Conservation (phyloP, 1,139 yeast genomes). For the Magnusiomyces sp. region DNA sequence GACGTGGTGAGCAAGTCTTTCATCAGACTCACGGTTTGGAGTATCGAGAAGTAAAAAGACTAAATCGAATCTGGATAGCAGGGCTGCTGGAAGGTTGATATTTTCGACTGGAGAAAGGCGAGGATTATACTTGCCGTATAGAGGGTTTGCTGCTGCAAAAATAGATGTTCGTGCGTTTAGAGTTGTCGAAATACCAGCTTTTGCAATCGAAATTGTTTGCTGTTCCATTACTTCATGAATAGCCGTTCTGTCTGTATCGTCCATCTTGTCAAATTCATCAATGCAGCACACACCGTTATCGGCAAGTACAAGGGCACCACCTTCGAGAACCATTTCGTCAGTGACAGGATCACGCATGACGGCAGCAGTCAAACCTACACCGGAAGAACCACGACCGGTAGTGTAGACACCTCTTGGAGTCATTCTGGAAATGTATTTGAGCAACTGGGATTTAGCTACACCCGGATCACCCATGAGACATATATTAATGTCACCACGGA, state of each 20-base stretch:
- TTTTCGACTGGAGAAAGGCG: constrained; percentile 87
- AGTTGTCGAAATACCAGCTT: constrained; percentile 96
- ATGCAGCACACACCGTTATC: constrained; percentile 98
- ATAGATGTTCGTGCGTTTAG: constrained; percentile 93
- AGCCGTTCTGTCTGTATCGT: constrained; percentile 92
- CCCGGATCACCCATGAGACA: constrained; percentile 99
- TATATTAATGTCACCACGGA: constrained; percentile 94
- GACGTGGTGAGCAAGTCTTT: constrained; percentile 83
- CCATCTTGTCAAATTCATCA: constrained; percentile 99
- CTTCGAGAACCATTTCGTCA: constrained; percentile 96
- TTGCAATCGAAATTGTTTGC: constrained; percentile 93
- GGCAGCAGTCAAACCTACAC: constrained; percentile 98
- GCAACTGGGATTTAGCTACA: constrained; percentile 95
- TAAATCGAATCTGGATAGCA: constrained; percentile 89
- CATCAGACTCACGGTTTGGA: constrained; percentile 75
- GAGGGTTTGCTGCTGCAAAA: constrained; percentile 95
- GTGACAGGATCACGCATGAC: constrained; percentile 98
- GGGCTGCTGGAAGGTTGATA: constrained; percentile 93
- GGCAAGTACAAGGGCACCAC: constrained; percentile 95
- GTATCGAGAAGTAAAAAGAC: constrained; percentile 79
- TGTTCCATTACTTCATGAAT: constrained; percentile 99
- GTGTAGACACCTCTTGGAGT: constrained; percentile 98
- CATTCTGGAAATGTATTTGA: constrained; percentile 83
- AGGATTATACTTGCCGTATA: constrained; percentile 92
- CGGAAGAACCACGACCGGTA: constrained; percentile 98